These are phyloP conservation scores for Ganoderma leucocontextum DNA, from an alignment of 1,284 basidiomycete genomes.

Conservation along the genomic window DNA sequence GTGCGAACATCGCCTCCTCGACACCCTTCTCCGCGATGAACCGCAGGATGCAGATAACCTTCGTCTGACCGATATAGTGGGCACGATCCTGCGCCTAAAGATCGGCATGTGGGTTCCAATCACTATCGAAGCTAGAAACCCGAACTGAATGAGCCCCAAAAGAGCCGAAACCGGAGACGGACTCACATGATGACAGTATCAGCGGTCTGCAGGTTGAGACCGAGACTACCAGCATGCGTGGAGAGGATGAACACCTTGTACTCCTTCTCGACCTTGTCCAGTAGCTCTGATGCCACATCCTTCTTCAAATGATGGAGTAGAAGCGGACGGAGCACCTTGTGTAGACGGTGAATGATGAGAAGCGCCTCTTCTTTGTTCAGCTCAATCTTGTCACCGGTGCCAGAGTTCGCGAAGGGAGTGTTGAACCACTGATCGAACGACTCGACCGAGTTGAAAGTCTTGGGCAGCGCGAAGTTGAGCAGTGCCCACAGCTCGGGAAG, in stretches of 20 bases:
- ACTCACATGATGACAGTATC: conserved; percentile 99
- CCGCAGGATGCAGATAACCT: conserved; percentile 95
- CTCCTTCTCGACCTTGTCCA: conserved; percentile 99
- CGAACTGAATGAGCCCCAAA: neutral
- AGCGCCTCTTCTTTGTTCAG: conserved; percentile 99
- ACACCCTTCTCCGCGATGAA: conserved; percentile 99
- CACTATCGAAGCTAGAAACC: conserved; percentile 82
- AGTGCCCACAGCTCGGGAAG: conserved; percentile 98
- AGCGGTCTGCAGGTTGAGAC: conserved; percentile 97
- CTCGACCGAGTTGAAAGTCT: conserved; percentile 99
- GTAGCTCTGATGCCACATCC: conserved; percentile 97
- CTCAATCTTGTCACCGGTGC: conserved; percentile 96
- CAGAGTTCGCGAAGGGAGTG: conserved; percentile 98
- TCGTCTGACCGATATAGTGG: conserved; percentile 99
- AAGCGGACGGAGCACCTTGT: conserved; percentile 98
- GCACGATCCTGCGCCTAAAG: conserved; percentile 99
- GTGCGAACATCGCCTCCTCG: conserved; percentile 96
- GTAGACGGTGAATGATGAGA: conserved; percentile 96
- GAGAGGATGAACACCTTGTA: conserved; percentile 96
- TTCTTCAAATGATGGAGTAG: conserved; percentile 96
- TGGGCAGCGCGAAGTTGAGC: conserved; percentile 97
- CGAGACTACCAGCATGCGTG: conserved; percentile 96
- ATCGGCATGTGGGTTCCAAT: conserved; percentile 98
- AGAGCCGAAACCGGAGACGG: conserved; percentile 34
- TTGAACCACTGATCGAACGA: conserved; percentile 99